Conservation (phyloP, 805 yeast genomes). For the Candida wancherniae region DNA sequence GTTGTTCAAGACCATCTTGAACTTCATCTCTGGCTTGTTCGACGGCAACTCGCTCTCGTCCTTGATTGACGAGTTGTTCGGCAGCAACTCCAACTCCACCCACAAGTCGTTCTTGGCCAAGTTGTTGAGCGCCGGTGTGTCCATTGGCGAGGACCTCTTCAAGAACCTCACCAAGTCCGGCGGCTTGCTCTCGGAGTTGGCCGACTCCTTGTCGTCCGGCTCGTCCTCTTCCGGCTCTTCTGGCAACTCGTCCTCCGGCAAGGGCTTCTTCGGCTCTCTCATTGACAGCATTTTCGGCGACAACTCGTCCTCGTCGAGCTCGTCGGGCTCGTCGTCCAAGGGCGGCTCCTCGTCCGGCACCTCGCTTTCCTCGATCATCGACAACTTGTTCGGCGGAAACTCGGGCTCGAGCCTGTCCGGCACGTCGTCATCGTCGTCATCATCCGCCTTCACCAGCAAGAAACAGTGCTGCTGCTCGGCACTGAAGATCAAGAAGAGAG, state of each 20-base stretch:
- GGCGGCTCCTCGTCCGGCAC: slow-evolving; percentile 4
- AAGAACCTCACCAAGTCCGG: slow-evolving; percentile 10
- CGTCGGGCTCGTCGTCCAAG: slow-evolving; percentile 1
- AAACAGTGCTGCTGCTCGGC: slow-evolving; percentile 24
- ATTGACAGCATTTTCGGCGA: slow-evolving; percentile 4
- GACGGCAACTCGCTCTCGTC: slow-evolving; percentile 9
- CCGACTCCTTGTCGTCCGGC: slow-evolving; percentile 7
- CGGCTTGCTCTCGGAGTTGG: slow-evolving; percentile 13
- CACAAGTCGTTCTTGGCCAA: slow-evolving; percentile 12
- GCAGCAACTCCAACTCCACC: slow-evolving; percentile 12
- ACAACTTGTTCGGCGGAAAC: slow-evolving; percentile 9
- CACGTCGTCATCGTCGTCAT: slow-evolving; percentile 5
- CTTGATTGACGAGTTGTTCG: slow-evolving; percentile 12
- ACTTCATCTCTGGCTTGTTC: slow-evolving; percentile 15
- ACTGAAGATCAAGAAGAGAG: slow-evolving; percentile 15
- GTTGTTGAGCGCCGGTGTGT: slow-evolving; percentile 12
- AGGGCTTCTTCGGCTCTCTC: slow-evolving; percentile 1
- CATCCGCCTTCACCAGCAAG: slow-evolving; percentile 7
- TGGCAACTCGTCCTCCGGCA: slow-evolving; percentile 1
- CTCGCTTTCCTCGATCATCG: slow-evolving; percentile 6
- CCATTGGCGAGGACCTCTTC: slow-evolving; percentile 14
- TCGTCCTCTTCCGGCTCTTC: slow-evolving; percentile 2
- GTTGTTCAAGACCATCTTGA: slow-evolving; percentile 13
- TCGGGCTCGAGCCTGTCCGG: slow-evolving; percentile 6
- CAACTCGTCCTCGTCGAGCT: neutral